Conservation (phyloP, 2,329 filamentous ascomycete species). For the Alternaria tenuissima region DNA sequence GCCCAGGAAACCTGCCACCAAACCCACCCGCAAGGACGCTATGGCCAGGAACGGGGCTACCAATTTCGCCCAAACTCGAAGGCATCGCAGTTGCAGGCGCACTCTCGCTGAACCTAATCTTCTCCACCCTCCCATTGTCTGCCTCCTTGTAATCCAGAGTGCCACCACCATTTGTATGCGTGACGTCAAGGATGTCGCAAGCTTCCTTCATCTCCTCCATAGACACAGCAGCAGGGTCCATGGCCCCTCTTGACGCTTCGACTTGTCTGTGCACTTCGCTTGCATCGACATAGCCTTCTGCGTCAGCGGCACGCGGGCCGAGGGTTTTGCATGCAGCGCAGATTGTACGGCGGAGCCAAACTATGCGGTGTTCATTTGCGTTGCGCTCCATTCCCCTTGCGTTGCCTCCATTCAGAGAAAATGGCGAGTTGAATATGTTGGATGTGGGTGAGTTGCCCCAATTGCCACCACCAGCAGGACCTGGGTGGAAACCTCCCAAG, state of each 20-base stretch:
- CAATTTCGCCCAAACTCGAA: conserved; percentile 56
- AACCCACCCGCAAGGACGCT: conserved; percentile 49
- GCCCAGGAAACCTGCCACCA: conserved; percentile 44
- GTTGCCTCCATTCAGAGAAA: too few relatives aligned
- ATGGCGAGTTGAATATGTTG: conserved; percentile 36
- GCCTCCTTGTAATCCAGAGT: conserved; percentile 74
- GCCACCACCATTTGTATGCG: conserved; percentile 83
- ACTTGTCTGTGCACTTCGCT: conserved; percentile 70
- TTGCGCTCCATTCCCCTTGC: conserved; percentile 9
- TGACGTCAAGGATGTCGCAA: conserved; percentile 89
- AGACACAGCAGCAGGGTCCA: conserved; percentile 62
- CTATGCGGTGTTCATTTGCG: conserved; percentile 39
- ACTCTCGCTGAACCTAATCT: conserved; percentile 55
- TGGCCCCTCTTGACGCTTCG: conserved; percentile 68
- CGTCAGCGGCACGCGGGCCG: conserved; percentile 54
- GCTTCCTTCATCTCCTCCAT: conserved; percentile 79
- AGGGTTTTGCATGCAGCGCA: conserved; percentile 78
- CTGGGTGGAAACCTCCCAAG: conserved; percentile 50
- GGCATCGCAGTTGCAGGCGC: conserved; percentile 29
- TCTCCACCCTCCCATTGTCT: conserved; percentile 51
- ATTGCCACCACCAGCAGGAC: conserved; percentile 31
- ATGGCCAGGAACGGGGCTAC: conserved; percentile 56
- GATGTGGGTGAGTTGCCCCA: conserved; percentile 54
- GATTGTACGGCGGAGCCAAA: conserved; percentile 63
- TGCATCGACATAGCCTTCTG: conserved; percentile 75